Evolutionary conservation across 2,329 filamentous ascomycete species (phyloP), one percentile per base, ranked within the genome.

Genomic region (Exophiala calicioides): DNA sequence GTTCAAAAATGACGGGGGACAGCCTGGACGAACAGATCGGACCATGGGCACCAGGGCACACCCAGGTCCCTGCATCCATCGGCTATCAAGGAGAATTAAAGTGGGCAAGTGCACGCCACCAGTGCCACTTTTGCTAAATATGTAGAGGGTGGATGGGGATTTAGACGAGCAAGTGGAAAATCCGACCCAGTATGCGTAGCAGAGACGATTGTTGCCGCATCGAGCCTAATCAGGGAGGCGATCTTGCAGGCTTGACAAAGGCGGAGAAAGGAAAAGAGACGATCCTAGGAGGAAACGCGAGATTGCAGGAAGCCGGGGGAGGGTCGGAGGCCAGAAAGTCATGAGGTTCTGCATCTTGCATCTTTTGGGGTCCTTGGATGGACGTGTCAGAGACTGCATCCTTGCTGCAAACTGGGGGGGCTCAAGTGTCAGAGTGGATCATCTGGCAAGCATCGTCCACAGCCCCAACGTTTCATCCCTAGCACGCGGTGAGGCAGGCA

Each of bases 261-360:
- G 39, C 44, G 43, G 33, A 47, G 47, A 44, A 36, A 39, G 18
- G 38, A 32, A 26, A 5, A 35, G 29, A 16, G 41, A 34, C 34
- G 39, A 41, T 48, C 50, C 39, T 26, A 35, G 23, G 18, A 18
- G 20, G 20, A 23, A 41, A 43, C 35, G 30, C 30, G 46, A 53
- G 42, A 53, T 53, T 53, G 51, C 51, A 50, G 39, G 44, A 43
- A 47, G 39, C 29, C 19, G n/a, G n/a, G n/a, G n/a, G n/a, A 30
- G 31, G n/a, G 16, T 10, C 31, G 29, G 19, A 42, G 21, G 34
- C 21, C 19, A 44, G 35, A 26, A 33, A 41, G 40, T 18, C 24
- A 41, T n/a, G 35, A 23, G 18, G 8, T 34, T 21, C 23, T n/a
- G 12, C 20, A 37, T 41, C 20, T 10, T 30, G 20, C 20, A 30